A percentile compares a stretch with the other conserved stretches of the same genome.
These are phyloP conservation scores for Oidium heveae DNA, from an alignment of 2,329 filamentous ascomycete species.

Conservation along the genomic window DNA sequence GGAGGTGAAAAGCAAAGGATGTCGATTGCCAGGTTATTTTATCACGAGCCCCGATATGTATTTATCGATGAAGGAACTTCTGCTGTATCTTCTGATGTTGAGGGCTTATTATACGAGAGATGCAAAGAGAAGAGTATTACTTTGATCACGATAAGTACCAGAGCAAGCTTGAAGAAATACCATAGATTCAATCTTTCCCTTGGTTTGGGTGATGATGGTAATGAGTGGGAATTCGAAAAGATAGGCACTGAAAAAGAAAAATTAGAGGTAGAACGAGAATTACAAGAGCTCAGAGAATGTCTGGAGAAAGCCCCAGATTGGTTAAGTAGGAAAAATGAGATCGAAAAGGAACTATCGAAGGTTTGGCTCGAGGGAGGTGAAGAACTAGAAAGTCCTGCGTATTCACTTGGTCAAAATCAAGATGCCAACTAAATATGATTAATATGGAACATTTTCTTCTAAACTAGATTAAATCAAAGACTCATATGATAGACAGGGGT, in stretches of 20 bases:
- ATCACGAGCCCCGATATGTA: constrained; percentile 84
- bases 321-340: constrained; percentile 53
- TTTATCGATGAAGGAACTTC: constrained; percentile 92
- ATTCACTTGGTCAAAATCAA: constrained; percentile 3
- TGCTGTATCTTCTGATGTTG: constrained; percentile 81
- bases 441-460: not conserved
- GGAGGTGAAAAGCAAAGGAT: constrained; percentile 95
- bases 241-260: constrained; percentile 91
- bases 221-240: constrained; percentile 75
- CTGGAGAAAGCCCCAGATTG: constrained; percentile 62
- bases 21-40: constrained; percentile 69
- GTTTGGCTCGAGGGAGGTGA: constrained; percentile 14
- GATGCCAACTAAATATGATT: not conserved
- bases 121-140: constrained; percentile 89
- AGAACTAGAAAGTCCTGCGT: constrained; percentile 5
- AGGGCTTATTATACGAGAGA: constrained; percentile 76
- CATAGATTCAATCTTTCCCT: constrained; percentile 79
- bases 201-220: constrained; percentile 54
- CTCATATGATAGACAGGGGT: too few relatives aligned
- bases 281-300: constrained; percentile 58
- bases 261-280: constrained; percentile 72
- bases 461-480: too few relatives aligned
- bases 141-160: constrained; percentile 83
- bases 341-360: constrained; percentile 49
- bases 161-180: constrained; percentile 84